Base-by-base conservation (phyloP, 2,329 filamentous ascomycete genomes). In the Colletotrichum tanaceti region DNA sequence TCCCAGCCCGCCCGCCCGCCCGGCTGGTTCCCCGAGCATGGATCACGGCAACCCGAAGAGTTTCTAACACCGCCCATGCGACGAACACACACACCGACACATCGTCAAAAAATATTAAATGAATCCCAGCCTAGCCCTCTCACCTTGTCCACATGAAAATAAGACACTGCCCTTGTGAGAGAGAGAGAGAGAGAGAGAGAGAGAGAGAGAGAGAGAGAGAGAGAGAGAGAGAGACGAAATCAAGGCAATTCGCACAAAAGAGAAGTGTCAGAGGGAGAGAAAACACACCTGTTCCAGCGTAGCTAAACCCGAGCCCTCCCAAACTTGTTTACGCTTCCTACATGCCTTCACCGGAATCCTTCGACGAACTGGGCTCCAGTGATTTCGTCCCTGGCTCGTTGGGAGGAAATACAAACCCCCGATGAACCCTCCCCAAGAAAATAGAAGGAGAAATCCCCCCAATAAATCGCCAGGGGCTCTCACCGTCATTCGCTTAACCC, bases 401-500 rank as follows among this genome's bases (percentile, higher is more conserved):
- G 24, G 49, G 5, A 14, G n/a, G n/a, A 53, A 14, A n/a, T 0
- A 35, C 7, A 7, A 35, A 35, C 3, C 32, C 7, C 32, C 10
- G 32, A 7, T 35, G 10, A 35, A 2, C 7, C 10, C 7, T 10
- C 43, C 11, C 55, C 9, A n/a, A 47, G 32, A 28, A n/a, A 5
- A 47, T 4, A 24, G 10, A 24, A n/a, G n/a, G n/a, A n/a, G n/a
- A n/a, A n/a, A n/a, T n/a, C n/a, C n/a, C n/a, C n/a, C n/a, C n/a
- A n/a, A n/a, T n/a, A n/a, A 24, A 10, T n/a, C 41, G 49, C 53
- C 47, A 24, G 65, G n/a, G 28, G 55, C 61, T 53, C 50, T 68
- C 65, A 65, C 65, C 62, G 62, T 65, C 57, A 43, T 38, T 47
- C 18, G 28, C 52, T 61, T 50, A 43, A 35, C 14, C 16, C 24